Conservation (phyloP, 257 asterid genomes). For the Nicotiana tomentosiformis region DNA sequence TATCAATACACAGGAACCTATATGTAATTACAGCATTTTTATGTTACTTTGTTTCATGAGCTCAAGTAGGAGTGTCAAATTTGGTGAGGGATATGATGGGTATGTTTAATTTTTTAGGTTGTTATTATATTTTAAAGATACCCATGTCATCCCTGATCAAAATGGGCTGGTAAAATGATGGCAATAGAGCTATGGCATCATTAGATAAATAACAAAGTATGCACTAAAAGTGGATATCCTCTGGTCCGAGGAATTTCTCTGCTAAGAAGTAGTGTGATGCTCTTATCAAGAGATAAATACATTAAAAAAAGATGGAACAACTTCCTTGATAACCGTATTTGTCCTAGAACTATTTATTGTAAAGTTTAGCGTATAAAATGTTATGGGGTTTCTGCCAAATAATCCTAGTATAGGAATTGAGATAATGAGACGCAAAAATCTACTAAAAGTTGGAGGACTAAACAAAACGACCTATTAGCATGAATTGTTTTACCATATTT, state of each 20-base stretch:
- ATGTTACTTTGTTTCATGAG: not conserved
- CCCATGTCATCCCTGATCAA: not conserved
- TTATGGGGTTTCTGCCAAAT: not conserved
- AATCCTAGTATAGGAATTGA: not conserved
- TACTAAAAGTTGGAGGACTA: not conserved
- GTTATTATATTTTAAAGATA: not conserved
- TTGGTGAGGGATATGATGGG: not conserved
- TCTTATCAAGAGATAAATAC: not conserved
- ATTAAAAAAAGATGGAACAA: not conserved
- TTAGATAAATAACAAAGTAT: not conserved
- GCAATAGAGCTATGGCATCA: not conserved
- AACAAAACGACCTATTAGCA: not conserved
- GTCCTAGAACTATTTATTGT: not conserved
- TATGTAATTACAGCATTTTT: not conserved
- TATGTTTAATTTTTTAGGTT: not conserved
- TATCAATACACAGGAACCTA: not conserved
- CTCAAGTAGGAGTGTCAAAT: not conserved
- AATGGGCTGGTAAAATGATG: not conserved
- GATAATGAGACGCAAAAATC: not conserved
- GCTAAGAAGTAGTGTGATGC: not conserved
- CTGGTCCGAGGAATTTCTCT: not conserved
- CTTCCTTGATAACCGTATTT: not conserved
- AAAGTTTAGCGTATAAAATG: not conserved
- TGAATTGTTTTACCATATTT: not conserved
- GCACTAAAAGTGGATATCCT: not conserved